A percentile compares a stretch with the other conserved stretches of the same genome.
phyloP scores from a whole-genome alignment of 306 rosid species.

The Fragaria nilgerrensis region DNA sequence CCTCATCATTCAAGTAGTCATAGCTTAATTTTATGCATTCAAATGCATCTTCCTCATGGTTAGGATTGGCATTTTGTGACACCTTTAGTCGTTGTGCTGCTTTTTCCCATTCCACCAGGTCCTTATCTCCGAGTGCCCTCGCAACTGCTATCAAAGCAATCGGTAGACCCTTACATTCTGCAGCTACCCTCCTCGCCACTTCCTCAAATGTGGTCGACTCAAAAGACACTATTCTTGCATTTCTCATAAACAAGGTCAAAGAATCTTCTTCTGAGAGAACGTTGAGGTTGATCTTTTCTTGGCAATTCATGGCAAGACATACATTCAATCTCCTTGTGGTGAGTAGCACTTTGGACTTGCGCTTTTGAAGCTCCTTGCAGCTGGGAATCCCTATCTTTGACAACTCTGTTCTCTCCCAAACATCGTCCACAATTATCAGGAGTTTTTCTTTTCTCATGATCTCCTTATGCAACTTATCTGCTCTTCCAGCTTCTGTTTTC shows the following conservation, averaged over 20 bases:
- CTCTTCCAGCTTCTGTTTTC: no score
- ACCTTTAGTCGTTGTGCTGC: not conserved
- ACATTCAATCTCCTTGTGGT: no score
- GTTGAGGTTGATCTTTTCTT: no score
- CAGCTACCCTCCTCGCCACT: conserved; percentile 7
- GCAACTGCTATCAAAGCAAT: conserved; percentile 25
- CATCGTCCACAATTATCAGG: no score
- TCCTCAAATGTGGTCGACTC: not conserved
- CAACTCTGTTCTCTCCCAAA: no score
- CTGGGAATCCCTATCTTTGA: no score
- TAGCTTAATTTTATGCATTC: conserved; percentile 16
- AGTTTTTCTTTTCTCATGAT: no score
- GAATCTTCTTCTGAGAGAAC: conserved; percentile 2
- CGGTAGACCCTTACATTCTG: conserved; percentile 28
- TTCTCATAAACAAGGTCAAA: conserved; percentile 8
- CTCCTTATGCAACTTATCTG: no score
- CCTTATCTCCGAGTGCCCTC: conserved; percentile 25
- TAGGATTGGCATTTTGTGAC: not conserved
- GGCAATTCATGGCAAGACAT: no score
- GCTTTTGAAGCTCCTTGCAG: no score
- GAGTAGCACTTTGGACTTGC: no score
- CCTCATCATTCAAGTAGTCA: not conserved
- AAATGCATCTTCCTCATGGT: not conserved
- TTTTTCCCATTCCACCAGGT: conserved; percentile 8
- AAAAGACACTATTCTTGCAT: not conserved